Base-by-base conservation (phyloP, 306 rosid genomes). In the Lablab purpureus region DNA sequence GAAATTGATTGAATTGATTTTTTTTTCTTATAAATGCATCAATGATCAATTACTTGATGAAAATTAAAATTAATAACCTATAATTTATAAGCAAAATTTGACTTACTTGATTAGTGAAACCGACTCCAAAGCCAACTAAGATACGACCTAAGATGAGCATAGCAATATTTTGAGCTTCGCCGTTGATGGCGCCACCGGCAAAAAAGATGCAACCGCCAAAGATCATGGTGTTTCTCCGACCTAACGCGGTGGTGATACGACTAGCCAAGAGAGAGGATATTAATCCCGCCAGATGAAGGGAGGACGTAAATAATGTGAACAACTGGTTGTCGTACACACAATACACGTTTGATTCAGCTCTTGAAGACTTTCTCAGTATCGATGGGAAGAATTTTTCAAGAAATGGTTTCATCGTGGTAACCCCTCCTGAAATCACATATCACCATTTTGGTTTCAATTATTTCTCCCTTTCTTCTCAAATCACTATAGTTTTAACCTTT, bases 131-230 rank as follows among this genome's bases (percentile, higher is more conserved):
- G 0, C 94, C 94, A 2, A 92, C 88, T 75, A 90, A 70, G 66
- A 92, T 81, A 6, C 97, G 93, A 21, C 94, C 97, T n/a, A 92
- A 41, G 71, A 92, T 88, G 77, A 90, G 89, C 94, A 92, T 90
- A 4, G 72, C 81, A 32, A 88, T 71, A 50, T 90, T 90, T 45
- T 47, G 79, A 5, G 97, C 91, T 12, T 74, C 88, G 1, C 91
- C 97, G 13, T 90, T 92, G 25, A 90, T 54, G 56, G 84, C 87
- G 18, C 87, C 87, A 0, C 97, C 97, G 2, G 63, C 82, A 2
- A 90, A 74, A 41, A 90, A 92, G 66, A 82, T 71, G 81, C 73
- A 81, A 32, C 94, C 97, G 68, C 97, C 93, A 0, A 90, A 30
- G 2, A 92, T 45, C 84, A 92, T 86, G 71, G 79, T 81, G 69